Evolutionary conservation across 2,329 filamentous ascomycete genomes (phyloP).

Genomic region (Aspergillus latus): DNA sequence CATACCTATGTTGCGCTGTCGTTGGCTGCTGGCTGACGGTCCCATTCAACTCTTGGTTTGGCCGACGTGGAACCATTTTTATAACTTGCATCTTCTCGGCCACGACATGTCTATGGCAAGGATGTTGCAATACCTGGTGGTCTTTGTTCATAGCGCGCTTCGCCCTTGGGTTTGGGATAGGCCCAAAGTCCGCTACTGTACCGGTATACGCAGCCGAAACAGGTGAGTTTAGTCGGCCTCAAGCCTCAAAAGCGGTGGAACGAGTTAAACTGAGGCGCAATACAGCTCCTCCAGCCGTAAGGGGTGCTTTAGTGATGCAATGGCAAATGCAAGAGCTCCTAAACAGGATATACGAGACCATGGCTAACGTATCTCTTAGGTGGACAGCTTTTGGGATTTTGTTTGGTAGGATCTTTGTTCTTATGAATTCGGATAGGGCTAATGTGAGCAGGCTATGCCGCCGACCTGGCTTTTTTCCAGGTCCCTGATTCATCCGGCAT

Average conservation of each 20-base stretch:
- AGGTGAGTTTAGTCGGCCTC: not conserved
- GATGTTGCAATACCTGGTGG: constrained; percentile 69
- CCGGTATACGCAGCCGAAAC: constrained; percentile 77
- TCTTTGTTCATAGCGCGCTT: constrained; percentile 71
- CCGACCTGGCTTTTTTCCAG: constrained; percentile 62
- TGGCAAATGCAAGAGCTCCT: constrained; percentile 60
- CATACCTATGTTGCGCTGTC: constrained; percentile 64
- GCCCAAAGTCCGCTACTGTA: constrained; percentile 71
- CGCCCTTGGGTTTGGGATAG: constrained; percentile 74
- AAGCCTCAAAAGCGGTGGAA: too few relatives aligned
- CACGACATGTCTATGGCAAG: constrained; percentile 55
- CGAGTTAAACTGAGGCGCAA: not conserved
- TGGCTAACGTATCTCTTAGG: not conserved
- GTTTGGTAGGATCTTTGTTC: constrained; percentile 36
- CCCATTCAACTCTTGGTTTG: constrained; percentile 69
- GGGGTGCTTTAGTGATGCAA: constrained; percentile 77
- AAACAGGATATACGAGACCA: not conserved
- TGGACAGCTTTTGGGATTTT: constrained; percentile 53
- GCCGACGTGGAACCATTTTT: constrained; percentile 73
- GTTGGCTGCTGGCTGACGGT: constrained; percentile 72
- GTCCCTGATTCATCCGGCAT: constrained; percentile 54
- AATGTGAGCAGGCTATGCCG: constrained; percentile 48
- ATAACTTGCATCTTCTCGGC: constrained; percentile 70
- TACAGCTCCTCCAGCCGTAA: constrained; percentile 62
- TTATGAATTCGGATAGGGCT: not conserved